Evolutionary conservation across 768 basidiomycete species (phyloP), one percentile per base, ranked within the genome.

Genomic region (Phallus indusiatus): DNA sequence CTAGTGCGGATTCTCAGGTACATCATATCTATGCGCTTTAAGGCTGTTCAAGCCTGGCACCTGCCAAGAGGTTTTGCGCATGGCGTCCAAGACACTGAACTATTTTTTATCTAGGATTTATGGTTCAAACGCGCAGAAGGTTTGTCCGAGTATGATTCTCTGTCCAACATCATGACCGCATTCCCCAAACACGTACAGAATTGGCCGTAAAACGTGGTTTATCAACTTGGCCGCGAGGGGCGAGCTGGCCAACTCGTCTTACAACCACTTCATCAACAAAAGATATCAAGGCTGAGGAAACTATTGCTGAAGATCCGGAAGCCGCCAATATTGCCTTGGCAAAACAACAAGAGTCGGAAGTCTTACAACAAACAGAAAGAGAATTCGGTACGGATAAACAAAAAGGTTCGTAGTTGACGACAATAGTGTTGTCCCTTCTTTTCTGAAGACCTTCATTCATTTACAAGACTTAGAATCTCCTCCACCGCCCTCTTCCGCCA

Each of bases 121-220:
- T 69, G 70, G 70, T 71, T 71, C 62, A 55, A 59, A 20, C 64
- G 69, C 1, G 70, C 70, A 5, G 61, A 65, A 36, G 64, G 53
- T 67, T 60, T 24, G 65, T 62, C 9, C 21, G 24, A n/a, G 53
- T 55, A 24, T 47, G 28, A 1, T 21, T 51, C 34, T 6, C 5
- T 37, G 24, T 11, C 18, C 28, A 5, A 10, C 12, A 8, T 33
- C 47, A 28, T 20, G 18, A 3, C 17, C 46, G 11, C 18, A 2
- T 54, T 20, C 14, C 33, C 42, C 4, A 14, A 11, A n/a, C 42
- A n/a, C 42, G 12, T 49, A 6, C 50, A 64, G 63, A 64, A 34
- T 60, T 61, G n/a, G 55, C 63, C 46, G 35, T 50, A n/a, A 61
- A 51, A n/a, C 53, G 52, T 50, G 35, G 54, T 16, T 20, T 64